phyloP scores from a whole-genome alignment of 108 stramenopile species.

The Ochromonas danica region DNA sequence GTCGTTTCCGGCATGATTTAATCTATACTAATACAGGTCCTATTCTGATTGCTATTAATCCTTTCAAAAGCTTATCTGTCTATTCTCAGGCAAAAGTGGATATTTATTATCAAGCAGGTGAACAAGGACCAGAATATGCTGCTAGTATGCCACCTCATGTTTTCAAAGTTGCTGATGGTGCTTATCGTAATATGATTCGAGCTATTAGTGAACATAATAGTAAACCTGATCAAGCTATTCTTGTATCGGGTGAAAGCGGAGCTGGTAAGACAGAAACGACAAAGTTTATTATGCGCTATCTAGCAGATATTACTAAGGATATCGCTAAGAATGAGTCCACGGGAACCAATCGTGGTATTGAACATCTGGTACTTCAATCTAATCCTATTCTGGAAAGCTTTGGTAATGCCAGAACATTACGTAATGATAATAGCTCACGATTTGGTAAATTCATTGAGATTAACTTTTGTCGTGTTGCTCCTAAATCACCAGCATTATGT shows the following conservation, averaged over 20 bases:
- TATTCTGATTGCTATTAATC: constrained; percentile 86
- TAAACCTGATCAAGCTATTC: constrained; percentile 48
- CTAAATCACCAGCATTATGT: no score
- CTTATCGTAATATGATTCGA: constrained; percentile 2
- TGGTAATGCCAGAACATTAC: constrained; percentile 23
- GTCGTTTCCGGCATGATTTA: constrained; percentile 60
- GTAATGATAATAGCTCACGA: constrained; percentile 27
- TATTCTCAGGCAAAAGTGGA: neutral
- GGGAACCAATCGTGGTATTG: constrained; percentile 28
- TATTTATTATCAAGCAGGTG: neutral
- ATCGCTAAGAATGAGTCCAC: constrained; percentile 38
- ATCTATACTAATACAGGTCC: constrained; percentile 85
- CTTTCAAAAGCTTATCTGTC: constrained; percentile 58
- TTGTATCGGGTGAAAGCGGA: constrained; percentile 41
- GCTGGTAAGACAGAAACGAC: constrained; percentile 47
- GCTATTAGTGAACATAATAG: neutral
- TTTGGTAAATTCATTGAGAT: constrained; percentile 63
- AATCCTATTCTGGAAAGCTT: constrained; percentile 32
- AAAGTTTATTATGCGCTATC: constrained; percentile 42
- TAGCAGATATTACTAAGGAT: constrained; percentile 31
- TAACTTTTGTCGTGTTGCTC: constrained; percentile 7
- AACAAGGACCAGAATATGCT: neutral
- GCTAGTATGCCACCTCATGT: neutral
- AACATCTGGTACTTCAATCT: constrained; percentile 2
- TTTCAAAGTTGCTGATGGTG: constrained; percentile 19